Conservation (phyloP, 495 filamentous ascomycete genomes). For the Penicillium crystallinum region DNA sequence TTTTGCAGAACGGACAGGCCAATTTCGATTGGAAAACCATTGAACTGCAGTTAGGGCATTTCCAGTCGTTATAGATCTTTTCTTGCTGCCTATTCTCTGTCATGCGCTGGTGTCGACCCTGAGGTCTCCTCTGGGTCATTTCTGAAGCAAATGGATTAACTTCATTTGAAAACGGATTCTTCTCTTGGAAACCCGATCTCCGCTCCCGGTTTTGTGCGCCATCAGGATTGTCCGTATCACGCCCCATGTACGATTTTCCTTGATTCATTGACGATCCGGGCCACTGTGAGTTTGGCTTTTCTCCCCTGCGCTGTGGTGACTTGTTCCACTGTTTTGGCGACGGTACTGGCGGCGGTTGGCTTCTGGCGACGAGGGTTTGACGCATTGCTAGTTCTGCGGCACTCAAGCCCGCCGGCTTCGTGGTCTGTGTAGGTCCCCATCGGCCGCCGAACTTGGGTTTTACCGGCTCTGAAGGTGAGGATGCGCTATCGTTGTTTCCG, state of each 20-base stretch:
- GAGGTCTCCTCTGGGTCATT: neutral
- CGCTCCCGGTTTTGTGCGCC: neutral
- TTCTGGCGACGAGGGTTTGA: constrained; percentile 23
- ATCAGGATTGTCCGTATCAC: neutral
- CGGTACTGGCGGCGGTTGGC: constrained; percentile 5
- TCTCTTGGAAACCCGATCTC: neutral
- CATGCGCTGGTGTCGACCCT: neutral
- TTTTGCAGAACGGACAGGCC: constrained; percentile 29
- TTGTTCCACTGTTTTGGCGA: too few relatives aligned
- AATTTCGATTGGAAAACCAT: constrained; percentile 19
- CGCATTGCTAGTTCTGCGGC: constrained; percentile 34
- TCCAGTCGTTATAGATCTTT: constrained; percentile 25
- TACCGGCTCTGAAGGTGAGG: neutral
- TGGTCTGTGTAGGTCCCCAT: constrained; percentile 21
- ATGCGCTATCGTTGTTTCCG: constrained; percentile 6
- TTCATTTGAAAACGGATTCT: neutral
- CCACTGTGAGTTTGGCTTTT: neutral
- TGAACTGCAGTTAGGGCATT: constrained; percentile 27
- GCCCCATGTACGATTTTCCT: neutral
- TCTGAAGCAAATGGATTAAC: neutral
- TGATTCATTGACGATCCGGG: neutral
- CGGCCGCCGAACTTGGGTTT: constrained; percentile 21
- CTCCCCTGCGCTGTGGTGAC: neutral
- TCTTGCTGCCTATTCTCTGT: neutral
- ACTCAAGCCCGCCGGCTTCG: constrained; percentile 25